phyloP scores from a whole-genome alignment of 139 green algal genomes.

The Chlamydomonas asymmetrica region DNA sequence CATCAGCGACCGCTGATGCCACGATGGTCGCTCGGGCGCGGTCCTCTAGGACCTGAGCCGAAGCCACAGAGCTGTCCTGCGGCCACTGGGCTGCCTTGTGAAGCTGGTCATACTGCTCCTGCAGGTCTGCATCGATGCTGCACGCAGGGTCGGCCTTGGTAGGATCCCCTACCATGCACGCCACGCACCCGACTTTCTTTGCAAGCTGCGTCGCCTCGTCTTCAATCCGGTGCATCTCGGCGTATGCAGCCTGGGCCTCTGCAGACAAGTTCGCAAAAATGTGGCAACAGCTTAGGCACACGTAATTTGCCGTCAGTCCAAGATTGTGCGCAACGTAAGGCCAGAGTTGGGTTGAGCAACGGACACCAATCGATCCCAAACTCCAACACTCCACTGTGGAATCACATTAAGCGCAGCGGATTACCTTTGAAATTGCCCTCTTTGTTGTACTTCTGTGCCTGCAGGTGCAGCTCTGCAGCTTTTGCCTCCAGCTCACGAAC shows the following conservation, averaged over 20 bases:
- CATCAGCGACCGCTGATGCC: conserved; percentile 38
- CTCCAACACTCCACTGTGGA: too few species aligned
- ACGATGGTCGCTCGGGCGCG: conserved; percentile 6
- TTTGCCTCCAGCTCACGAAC: conserved; percentile 35
- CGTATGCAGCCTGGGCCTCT: conserved; percentile 47
- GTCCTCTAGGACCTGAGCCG: neutral
- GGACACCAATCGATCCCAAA: neutral
- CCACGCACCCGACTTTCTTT: conserved; percentile 17
- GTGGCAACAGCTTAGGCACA: neutral
- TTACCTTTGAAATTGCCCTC: conserved; percentile 18
- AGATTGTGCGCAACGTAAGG: neutral
- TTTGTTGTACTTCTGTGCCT: conserved; percentile 59
- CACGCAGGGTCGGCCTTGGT: too few species aligned
- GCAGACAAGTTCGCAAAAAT: neutral
- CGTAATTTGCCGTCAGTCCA: neutral
- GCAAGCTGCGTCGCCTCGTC: conserved; percentile 36
- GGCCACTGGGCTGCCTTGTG: conserved; percentile 1
- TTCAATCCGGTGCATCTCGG: conserved; percentile 48
- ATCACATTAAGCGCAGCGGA: too few species aligned
- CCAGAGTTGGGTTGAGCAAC: neutral
- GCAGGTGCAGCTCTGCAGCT: conserved; percentile 25
- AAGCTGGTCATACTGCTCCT: neutral
- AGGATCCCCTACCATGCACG: conserved; percentile 18
- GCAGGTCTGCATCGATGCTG: neutral
- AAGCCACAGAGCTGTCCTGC: neutral